Conservation (phyloP, 805 yeast species). For the Ogataea nonfermentans region DNA sequence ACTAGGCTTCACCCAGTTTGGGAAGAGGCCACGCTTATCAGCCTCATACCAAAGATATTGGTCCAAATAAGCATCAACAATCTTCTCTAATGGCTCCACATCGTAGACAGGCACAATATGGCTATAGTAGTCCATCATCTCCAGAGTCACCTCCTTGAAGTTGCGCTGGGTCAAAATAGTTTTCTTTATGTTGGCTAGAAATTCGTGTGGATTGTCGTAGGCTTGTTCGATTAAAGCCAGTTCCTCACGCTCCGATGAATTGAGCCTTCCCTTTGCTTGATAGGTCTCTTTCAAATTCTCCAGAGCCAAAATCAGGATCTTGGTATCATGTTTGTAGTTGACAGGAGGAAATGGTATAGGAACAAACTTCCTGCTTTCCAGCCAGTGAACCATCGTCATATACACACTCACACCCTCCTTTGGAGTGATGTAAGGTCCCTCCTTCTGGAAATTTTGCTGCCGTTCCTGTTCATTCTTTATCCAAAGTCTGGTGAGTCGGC, state of each 20-base stretch:
- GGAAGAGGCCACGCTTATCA: conserved; percentile 81
- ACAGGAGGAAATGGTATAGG: conserved; percentile 94
- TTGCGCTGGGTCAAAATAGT: conserved; percentile 83
- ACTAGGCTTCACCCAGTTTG: conserved; percentile 94
- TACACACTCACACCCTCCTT: conserved; percentile 86
- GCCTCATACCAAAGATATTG: conserved; percentile 97
- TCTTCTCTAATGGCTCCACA: conserved; percentile 89
- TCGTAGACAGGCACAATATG: conserved; percentile 82
- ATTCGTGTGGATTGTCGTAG: conserved; percentile 94
- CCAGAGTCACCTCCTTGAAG: conserved; percentile 82
- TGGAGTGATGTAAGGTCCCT: conserved; percentile 85
- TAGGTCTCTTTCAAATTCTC: conserved; percentile 84
- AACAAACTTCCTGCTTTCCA: conserved; percentile 75
- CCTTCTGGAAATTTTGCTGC: conserved; percentile 72
- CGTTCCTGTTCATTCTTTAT: conserved; percentile 87
- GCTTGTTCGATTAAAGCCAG: conserved; percentile 93
- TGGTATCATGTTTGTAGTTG: conserved; percentile 90
- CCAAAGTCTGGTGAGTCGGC: conserved; percentile 90
- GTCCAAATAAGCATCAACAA: conserved; percentile 93
- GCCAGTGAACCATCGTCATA: conserved; percentile 87
- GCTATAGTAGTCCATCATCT: conserved; percentile 89
- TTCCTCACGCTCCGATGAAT: conserved; percentile 88
- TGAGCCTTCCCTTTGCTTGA: conserved; percentile 71
- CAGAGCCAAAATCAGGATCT: conserved; percentile 80
- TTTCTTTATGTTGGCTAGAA: conserved; percentile 78